phyloP scores from a whole-genome alignment of 768 basidiomycete species.

The Lepiota subincarnata region DNA sequence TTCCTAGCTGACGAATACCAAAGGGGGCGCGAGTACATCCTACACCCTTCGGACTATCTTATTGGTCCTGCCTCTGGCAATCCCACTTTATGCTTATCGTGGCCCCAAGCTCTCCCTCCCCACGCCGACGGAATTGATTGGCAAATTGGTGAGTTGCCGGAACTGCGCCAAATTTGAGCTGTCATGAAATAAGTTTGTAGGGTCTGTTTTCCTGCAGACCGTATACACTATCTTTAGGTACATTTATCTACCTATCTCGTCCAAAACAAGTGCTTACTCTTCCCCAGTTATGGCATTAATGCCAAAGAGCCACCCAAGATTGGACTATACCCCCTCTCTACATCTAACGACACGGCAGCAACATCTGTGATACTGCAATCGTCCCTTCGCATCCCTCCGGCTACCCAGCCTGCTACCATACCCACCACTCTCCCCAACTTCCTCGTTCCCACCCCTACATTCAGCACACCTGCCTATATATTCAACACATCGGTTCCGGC shows the following conservation, averaged over 20 bases:
- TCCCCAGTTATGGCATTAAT: conserved; percentile 68
- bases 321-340: conserved; percentile 59
- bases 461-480: conserved; percentile 58
- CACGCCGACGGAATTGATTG: conserved; percentile 76
- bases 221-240: conserved; percentile 81
- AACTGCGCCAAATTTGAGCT: neutral
- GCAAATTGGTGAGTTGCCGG: conserved; percentile 58
- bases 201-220: conserved; percentile 64
- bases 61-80: conserved; percentile 65
- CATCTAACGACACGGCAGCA: conserved; percentile 33
- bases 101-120: conserved; percentile 66
- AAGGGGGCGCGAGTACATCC: conserved; percentile 45
- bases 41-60: conserved; percentile 74
- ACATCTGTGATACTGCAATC: conserved; percentile 22
- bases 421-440: conserved; percentile 71
- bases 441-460: conserved; percentile 59
- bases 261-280: conserved; percentile 5
- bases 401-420: conserved; percentile 48
- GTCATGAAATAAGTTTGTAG: conserved; percentile 24
- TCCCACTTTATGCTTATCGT: conserved; percentile 66
- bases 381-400: neutral
- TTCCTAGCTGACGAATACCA: conserved; percentile 17
- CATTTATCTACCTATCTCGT: conserved; percentile 6
- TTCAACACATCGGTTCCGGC: conserved; percentile 67
- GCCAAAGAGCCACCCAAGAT: conserved; percentile 71